phyloP scores from a whole-genome alignment of 1,284 basidiomycete genomes.

The Leccinum variabile region DNA sequence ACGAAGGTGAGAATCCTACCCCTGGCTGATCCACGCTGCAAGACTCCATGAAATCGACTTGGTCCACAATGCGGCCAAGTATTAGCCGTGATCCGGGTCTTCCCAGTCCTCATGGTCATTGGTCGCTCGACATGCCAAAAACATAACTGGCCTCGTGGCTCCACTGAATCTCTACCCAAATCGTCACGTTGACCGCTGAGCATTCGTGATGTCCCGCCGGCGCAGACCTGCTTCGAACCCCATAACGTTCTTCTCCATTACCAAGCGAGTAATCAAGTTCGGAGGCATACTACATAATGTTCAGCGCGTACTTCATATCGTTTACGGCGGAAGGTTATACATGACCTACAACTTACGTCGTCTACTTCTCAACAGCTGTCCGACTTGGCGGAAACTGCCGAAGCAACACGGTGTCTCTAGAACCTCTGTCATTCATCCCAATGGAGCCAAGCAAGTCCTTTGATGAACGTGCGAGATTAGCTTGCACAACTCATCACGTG shows the following conservation, averaged over 20 bases:
- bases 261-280: constrained; percentile 23
- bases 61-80: background rate
- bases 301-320: constrained; percentile 9
- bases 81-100: constrained; percentile 6
- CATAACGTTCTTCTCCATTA: constrained; percentile 28
- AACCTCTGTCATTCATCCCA: constrained; percentile 2
- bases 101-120: constrained; percentile 3
- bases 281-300: constrained; percentile 6
- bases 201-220: constrained; percentile 10
- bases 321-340: constrained; percentile 7
- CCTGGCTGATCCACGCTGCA: background rate
- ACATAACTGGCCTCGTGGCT: constrained; percentile 3
- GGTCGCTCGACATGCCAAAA: constrained; percentile 3
- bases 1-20: constrained; percentile 13
- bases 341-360: background rate
- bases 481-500: constrained; percentile 4
- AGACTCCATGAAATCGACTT: background rate
- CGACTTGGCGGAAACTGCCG: constrained; percentile 6
- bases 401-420: constrained; percentile 1
- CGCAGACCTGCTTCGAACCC: constrained; percentile 24
- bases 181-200: background rate
- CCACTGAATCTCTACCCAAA: constrained; percentile 8
- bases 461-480: constrained; percentile 8
- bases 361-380: constrained; percentile 1
- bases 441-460: constrained; percentile 1